Percentiles rank a stretch among this genome's conserved stretches.
These are phyloP conservation scores for Claviceps arundinis DNA, from an alignment of 2,329 filamentous ascomycete genomes.

Conservation along the genomic window DNA sequence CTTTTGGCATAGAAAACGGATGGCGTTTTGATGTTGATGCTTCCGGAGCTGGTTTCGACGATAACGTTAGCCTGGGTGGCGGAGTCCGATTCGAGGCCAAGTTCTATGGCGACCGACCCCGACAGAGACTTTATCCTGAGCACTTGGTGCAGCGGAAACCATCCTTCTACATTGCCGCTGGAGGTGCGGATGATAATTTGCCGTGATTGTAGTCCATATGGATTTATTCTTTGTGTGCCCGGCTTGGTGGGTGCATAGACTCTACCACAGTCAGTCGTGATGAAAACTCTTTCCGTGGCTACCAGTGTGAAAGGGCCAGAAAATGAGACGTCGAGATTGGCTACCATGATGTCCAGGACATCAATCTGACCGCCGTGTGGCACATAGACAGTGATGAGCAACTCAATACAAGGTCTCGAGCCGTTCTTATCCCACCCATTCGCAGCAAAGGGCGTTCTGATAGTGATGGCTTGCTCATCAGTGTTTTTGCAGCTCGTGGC, in stretches of 20 bases:
- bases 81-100: not conserved
- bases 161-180: constrained; percentile 31
- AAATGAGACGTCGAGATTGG: constrained; percentile 28
- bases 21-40: not conserved
- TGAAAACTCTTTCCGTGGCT: constrained; percentile 13
- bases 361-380: constrained; percentile 27
- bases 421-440: constrained; percentile 16
- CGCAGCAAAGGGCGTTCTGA: constrained; percentile 25
- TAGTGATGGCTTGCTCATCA: constrained; percentile 22
- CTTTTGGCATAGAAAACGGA: not conserved
- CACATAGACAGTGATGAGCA: constrained; percentile 33
- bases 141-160: constrained; percentile 37
- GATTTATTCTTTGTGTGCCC: constrained; percentile 8
- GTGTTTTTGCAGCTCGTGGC: constrained; percentile 14
- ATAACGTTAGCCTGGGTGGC: not conserved
- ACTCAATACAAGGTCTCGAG: constrained; percentile 4
- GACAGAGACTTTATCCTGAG: constrained; percentile 31
- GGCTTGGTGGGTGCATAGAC: constrained; percentile 12
- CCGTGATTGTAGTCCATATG: constrained; percentile 30
- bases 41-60: not conserved
- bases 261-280: constrained; percentile 26
- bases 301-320: constrained; percentile 26
- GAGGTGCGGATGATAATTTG: constrained; percentile 29
- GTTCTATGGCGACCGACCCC: constrained; percentile 21
- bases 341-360: constrained; percentile 21